Base-by-base conservation (phyloP, 2,329 filamentous ascomycete species). In the Neoascochyta sp. region DNA sequence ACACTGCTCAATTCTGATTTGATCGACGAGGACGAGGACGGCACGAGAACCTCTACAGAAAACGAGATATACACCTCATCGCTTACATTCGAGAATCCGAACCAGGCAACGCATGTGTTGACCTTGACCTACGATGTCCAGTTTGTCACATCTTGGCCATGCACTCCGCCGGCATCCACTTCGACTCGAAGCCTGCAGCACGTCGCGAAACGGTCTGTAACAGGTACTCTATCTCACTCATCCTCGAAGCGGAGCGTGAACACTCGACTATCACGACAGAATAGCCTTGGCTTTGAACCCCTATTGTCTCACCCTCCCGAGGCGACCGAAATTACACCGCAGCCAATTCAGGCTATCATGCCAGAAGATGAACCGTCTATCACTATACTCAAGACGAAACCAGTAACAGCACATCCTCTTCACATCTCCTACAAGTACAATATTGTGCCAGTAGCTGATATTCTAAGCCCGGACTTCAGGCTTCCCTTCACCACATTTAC, bases 111-210 rank as follows among this genome's bases (percentile, higher is more conserved):
- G 3, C 39, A 55, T 25, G 50, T 41, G 2, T 32, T 63, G n/a
- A 45, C 67, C 1, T 54, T 78, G 15, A 60, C 54, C 10, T 65
- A 74, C 48, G 71, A 76, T 35, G 65, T 74, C 9, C 65, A 71
- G 16, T 78, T 77, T 45, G 57, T 79, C 23, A 66, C 71, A 1
- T 71, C 73, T 2, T 72, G 71, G 46, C 71, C 70, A 11, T 79
- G 75, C 47, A 66, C 61, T 5, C 62, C 68, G 8, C 70, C 72
- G 9, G 36, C 48, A 9, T 38, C 47, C 9, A 43, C 47, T 5
- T 39, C 47, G 14, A 16, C 39, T n/a, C 43, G 40, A 3, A 47
- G 40, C 26, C 34, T 45, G 8, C 52, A 50, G 7, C 45, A 47
- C 13, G 38, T 55, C 9, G 30, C 52, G 2, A 52, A 51, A 23